Percentiles rank a stretch among this genome's conserved stretches.
phyloP scores from a whole-genome alignment of 305 asterid species.

The Caryopteris hybrid region DNA sequence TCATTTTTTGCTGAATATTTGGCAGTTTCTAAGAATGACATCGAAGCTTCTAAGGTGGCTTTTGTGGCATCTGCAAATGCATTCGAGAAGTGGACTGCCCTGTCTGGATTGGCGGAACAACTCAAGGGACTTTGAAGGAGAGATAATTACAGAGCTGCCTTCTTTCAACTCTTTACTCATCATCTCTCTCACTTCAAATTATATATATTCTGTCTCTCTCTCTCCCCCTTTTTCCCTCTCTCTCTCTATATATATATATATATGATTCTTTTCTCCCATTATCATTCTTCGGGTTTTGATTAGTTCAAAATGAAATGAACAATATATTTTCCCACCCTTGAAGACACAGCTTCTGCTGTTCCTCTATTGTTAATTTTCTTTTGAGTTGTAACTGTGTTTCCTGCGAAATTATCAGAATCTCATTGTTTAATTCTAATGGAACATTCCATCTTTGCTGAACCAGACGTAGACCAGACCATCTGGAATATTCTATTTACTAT shows the following conservation, averaged over 20 bases:
- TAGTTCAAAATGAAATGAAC: no score
- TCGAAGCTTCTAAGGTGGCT: constrained; percentile 64
- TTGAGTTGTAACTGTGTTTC: constrained; percentile 22
- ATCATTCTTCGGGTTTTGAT: not conserved
- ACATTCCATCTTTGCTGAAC: no score
- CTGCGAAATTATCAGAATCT: constrained; percentile 8
- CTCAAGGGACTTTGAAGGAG: constrained; percentile 72
- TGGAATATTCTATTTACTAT: no score
- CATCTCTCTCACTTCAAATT: not conserved
- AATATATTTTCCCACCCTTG: not conserved
- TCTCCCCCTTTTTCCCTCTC: constrained; percentile 3
- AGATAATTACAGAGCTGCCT: not conserved
- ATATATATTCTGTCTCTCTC: not conserved
- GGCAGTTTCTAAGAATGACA: constrained; percentile 64
- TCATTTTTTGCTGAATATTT: no score
- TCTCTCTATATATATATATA: not conserved
- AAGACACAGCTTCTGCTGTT: not conserved
- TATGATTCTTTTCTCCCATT: not conserved
- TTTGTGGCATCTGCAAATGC: constrained; percentile 75
- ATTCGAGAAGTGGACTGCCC: constrained; percentile 70
- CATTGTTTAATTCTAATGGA: no score
- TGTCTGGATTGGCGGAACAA: constrained; percentile 66
- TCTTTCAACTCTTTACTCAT: not conserved
- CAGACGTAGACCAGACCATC: no score
- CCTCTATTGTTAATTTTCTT: not conserved